Evolutionary conservation across 2,329 filamentous ascomycete genomes (phyloP).

Genomic region (Pyrenophora tritici-repentis): DNA sequence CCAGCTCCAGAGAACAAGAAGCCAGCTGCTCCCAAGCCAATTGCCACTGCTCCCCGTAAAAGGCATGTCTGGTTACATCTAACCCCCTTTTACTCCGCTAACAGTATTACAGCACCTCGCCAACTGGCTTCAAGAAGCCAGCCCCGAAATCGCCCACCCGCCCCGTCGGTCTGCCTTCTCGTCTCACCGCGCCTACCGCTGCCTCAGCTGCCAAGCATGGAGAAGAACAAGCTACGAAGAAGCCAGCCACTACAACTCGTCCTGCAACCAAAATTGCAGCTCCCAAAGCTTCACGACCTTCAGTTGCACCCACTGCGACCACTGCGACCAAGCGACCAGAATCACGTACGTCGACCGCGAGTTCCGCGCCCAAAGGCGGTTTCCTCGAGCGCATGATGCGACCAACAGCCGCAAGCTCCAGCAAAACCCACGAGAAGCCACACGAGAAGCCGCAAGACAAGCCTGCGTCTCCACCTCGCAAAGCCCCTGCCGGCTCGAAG

Average conservation of each 20-base stretch:
- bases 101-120: slow-evolving; percentile 23
- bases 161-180: slow-evolving; percentile 68
- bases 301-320: slow-evolving; percentile 36
- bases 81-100: slow-evolving; percentile 3
- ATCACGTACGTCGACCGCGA: slow-evolving; percentile 55
- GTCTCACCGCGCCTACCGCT: slow-evolving; percentile 71
- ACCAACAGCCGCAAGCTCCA: slow-evolving; percentile 71
- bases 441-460: slow-evolving; percentile 58
- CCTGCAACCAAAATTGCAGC: slow-evolving; percentile 36
- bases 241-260: slow-evolving; percentile 47
- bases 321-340: slow-evolving; percentile 55
- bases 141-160: slow-evolving; percentile 67
- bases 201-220: slow-evolving; percentile 68
- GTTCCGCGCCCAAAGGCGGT: slow-evolving; percentile 66
- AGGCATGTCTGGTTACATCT: slow-evolving; percentile 14
- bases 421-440: slow-evolving; percentile 59
- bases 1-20: slow-evolving; percentile 19
- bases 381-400: slow-evolving; percentile 84
- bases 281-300: slow-evolving; percentile 42
- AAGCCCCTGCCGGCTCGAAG: slow-evolving; percentile 29
- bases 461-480: slow-evolving; percentile 46
- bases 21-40: slow-evolving; percentile 17
- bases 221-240: slow-evolving; percentile 45
- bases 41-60: slow-evolving; percentile 12
- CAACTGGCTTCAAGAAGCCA: slow-evolving; percentile 46